Percentiles rank a stretch among this genome's conserved stretches.
Evolutionary conservation across 1,284 basidiomycete species (phyloP).

Genomic region (Cryptococcus depauperatus): DNA sequence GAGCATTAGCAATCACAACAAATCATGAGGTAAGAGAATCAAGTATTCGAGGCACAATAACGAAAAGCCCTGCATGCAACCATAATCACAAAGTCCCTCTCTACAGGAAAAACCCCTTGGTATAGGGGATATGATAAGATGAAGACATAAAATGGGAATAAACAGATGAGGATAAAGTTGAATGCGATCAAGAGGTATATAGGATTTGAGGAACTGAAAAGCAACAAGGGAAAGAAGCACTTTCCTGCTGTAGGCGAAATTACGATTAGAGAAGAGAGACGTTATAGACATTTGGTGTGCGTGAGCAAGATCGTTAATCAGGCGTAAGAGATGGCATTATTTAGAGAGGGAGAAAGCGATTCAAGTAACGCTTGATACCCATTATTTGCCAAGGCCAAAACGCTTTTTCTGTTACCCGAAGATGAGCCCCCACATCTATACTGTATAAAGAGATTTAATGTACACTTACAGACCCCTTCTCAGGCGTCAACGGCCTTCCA

Average conservation of each 20-base stretch:
- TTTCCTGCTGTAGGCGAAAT: background rate
- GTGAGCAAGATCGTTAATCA: conserved; percentile 6
- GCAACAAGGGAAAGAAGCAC: background rate
- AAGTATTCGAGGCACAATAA: no score
- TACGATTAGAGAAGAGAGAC: background rate
- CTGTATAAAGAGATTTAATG: background rate
- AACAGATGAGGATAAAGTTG: background rate
- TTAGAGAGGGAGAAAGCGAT: background rate
- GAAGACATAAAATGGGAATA: background rate
- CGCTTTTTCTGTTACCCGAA: conserved; percentile 37
- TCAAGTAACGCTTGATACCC: background rate
- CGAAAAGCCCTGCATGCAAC: no score
- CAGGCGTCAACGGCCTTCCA: conserved; percentile 87
- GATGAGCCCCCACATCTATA: background rate
- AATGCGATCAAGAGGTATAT: background rate
- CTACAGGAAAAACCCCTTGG: background rate
- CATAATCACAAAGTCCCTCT: background rate
- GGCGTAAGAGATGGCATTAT: background rate
- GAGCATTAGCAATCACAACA: no score
- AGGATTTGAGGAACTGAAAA: background rate
- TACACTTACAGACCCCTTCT: conserved; percentile 57
- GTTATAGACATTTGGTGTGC: conserved; percentile 4
- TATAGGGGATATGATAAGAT: background rate
- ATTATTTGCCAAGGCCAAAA: conserved; percentile 42
- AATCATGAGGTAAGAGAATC: no score